A percentile compares a stretch with the other conserved stretches of the same genome.
These are phyloP conservation scores for Cercophora sp. DNA, from an alignment of 495 filamentous ascomycete species.

Conservation along the genomic window DNA sequence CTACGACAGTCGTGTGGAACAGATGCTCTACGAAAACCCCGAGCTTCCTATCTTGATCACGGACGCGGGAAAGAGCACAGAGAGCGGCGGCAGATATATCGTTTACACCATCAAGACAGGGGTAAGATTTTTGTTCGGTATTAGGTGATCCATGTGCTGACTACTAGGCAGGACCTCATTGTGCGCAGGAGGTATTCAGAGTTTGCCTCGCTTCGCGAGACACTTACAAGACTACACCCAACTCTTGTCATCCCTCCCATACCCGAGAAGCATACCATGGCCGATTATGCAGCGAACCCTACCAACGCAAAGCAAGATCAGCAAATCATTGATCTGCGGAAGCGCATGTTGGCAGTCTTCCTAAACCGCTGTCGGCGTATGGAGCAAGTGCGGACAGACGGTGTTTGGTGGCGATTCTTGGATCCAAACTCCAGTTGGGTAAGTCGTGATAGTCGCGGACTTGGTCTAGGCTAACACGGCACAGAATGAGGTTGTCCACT, in stretches of 20 bases:
- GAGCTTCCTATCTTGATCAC: constrained; percentile 84
- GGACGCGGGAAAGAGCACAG: constrained; percentile 90
- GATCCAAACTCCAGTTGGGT: constrained; percentile 99
- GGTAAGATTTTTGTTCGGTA: constrained; percentile 47
- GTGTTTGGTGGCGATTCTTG: constrained; percentile 94
- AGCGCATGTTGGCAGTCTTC: constrained; percentile 94
- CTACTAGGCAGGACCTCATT: constrained; percentile 90
- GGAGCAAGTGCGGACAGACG: constrained; percentile 90
- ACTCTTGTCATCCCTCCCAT: constrained; percentile 95
- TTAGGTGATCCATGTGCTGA: too few species aligned
- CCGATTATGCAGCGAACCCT: constrained; percentile 95
- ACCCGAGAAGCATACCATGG: constrained; percentile 97
- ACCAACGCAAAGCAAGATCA: constrained; percentile 97
- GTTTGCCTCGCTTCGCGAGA: constrained; percentile 87
- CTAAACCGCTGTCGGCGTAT: constrained; percentile 88
- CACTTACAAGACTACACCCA: constrained; percentile 84
- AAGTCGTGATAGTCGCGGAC: constrained; percentile 23
- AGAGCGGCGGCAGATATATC: constrained; percentile 84
- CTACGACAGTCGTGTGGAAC: constrained; percentile 92
- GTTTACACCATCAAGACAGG: constrained; percentile 95
- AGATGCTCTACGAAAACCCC: constrained; percentile 92
- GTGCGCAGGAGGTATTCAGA: constrained; percentile 94
- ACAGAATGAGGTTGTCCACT: constrained; percentile 86
- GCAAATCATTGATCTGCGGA: constrained; percentile 90
- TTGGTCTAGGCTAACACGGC: constrained; percentile 28